phyloP scores from a whole-genome alignment of 2,329 filamentous ascomycete species.

The Fusarium aywerte region DNA sequence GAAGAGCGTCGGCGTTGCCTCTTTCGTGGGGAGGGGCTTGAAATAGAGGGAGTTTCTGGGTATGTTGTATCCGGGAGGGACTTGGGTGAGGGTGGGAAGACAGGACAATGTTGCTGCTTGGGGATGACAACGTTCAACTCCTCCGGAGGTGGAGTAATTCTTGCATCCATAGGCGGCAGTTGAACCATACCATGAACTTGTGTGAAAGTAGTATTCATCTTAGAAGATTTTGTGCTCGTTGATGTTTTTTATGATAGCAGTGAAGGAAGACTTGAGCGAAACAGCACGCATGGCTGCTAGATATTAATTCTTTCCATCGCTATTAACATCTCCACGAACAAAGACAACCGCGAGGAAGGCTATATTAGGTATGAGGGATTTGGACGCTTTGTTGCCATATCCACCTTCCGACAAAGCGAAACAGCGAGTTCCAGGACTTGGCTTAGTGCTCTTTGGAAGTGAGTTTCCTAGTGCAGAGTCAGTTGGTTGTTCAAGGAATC shows the following conservation, averaged over 20 bases:
- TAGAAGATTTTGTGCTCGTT: constrained; percentile 12
- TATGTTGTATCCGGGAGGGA: constrained; percentile 13
- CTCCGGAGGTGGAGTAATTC: constrained; percentile 34
- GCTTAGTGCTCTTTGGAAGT: constrained; percentile 11
- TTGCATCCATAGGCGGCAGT: constrained; percentile 35
- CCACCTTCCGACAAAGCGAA: constrained; percentile 31
- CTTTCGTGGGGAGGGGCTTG: background rate
- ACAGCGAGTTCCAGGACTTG: constrained; percentile 26
- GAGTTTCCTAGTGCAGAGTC: constrained; percentile 11
- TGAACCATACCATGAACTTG: constrained; percentile 17
- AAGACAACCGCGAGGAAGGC: constrained; percentile 19
- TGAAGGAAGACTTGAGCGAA: constrained; percentile 1
- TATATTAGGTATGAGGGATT: constrained; percentile 17
- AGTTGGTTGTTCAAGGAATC: constrained; percentile 31
- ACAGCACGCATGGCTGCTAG: constrained; percentile 15
- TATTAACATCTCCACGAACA: constrained; percentile 2
- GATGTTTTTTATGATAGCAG: background rate
- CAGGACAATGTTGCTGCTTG: constrained; percentile 8
- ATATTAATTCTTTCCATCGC: constrained; percentile 26
- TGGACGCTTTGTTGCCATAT: constrained; percentile 38
- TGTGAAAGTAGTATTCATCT: constrained; percentile 32
- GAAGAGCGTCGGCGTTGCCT: constrained; percentile 31
- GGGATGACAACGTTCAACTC: constrained; percentile 22
- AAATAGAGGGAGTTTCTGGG: background rate
- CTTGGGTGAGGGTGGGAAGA: constrained; percentile 17